These are phyloP conservation scores for Crepidotus sp. DNA, from an alignment of 1,284 basidiomycete genomes.

Conservation along the genomic window DNA sequence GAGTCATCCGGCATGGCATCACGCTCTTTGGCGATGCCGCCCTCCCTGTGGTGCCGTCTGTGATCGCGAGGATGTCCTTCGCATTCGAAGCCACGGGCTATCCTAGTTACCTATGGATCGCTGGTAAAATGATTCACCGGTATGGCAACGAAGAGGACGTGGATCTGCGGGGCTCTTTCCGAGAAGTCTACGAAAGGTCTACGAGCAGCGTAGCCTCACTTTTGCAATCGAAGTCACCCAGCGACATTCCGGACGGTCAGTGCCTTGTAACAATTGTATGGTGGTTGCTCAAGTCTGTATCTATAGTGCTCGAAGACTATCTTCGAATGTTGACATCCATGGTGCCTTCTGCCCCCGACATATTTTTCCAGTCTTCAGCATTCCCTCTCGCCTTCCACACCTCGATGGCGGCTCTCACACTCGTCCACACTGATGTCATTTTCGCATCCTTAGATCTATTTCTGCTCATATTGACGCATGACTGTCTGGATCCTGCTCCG, in stretches of 20 bases:
- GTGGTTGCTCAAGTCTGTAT: neutral
- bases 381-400: slow-evolving; percentile 73
- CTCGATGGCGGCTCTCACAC: slow-evolving; percentile 66
- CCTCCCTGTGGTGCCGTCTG: slow-evolving; percentile 58
- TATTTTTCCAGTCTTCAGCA: slow-evolving; percentile 69
- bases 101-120: slow-evolving; percentile 92
- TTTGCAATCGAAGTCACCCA: slow-evolving; percentile 57
- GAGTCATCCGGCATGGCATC: slow-evolving; percentile 80
- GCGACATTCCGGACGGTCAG: slow-evolving; percentile 77
- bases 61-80: slow-evolving; percentile 69
- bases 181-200: slow-evolving; percentile 64
- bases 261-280: neutral
- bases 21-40: slow-evolving; percentile 71
- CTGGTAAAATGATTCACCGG: slow-evolving; percentile 69
- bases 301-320: slow-evolving; percentile 90
- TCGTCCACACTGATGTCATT: slow-evolving; percentile 75
- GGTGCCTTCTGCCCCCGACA: slow-evolving; percentile 59
- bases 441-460: slow-evolving; percentile 79
- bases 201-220: slow-evolving; percentile 64
- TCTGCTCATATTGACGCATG: slow-evolving; percentile 64
- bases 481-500: slow-evolving; percentile 42
- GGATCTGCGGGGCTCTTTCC: slow-evolving; percentile 46
- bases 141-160: slow-evolving; percentile 61
- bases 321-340: slow-evolving; percentile 74
- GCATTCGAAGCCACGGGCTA: slow-evolving; percentile 79